A percentile compares a stretch with the other conserved stretches of the same genome.
Evolutionary conservation across 2,329 filamentous ascomycete genomes (phyloP).

Genomic region (Hortaea sp.): DNA sequence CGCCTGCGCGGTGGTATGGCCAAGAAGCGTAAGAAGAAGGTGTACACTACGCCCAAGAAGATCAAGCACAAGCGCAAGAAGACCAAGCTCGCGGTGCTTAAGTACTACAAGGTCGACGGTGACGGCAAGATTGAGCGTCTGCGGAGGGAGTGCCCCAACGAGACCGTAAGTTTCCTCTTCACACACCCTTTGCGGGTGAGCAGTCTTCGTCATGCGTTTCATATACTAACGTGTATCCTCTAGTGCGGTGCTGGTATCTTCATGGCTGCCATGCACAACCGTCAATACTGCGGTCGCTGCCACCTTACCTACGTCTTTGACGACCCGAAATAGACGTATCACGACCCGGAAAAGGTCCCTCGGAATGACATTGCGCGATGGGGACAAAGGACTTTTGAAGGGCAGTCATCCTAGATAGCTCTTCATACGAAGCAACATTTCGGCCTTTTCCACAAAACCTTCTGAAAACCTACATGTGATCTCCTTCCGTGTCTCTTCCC

Average conservation of each 20-base stretch:
- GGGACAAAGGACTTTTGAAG: too few species aligned
- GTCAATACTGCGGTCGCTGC: slow-evolving; percentile 83
- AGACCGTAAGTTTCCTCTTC: slow-evolving; percentile 55
- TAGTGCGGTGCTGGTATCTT: slow-evolving; percentile 99
- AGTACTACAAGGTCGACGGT: slow-evolving; percentile 99
- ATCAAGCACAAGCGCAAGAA: slow-evolving; percentile 99
- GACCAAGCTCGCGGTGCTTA: slow-evolving; percentile 99
- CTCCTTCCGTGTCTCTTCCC: too few species aligned
- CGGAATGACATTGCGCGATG: too few species aligned
- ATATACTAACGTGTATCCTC: slow-evolving; percentile 26
- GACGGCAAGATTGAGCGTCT: slow-evolving; percentile 99
- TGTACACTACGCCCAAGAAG: slow-evolving; percentile 99
- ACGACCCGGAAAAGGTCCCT: too few species aligned
- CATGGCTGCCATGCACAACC: slow-evolving; percentile 99
- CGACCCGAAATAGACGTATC: slow-evolving; percentile 33
- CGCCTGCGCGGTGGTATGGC: slow-evolving; percentile 89
- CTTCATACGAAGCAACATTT: too few species aligned
- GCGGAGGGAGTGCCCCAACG: slow-evolving; percentile 89
- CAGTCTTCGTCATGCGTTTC: not conserved
- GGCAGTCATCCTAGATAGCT: too few species aligned
- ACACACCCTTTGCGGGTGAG: not conserved
- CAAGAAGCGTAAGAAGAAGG: slow-evolving; percentile 99
- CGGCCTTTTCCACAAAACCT: too few species aligned
- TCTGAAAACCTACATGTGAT: too few species aligned
- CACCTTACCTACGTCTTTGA: slow-evolving; percentile 64